Base-by-base conservation (phyloP, 257 asterid genomes). In the Catharanthus roseus region DNA sequence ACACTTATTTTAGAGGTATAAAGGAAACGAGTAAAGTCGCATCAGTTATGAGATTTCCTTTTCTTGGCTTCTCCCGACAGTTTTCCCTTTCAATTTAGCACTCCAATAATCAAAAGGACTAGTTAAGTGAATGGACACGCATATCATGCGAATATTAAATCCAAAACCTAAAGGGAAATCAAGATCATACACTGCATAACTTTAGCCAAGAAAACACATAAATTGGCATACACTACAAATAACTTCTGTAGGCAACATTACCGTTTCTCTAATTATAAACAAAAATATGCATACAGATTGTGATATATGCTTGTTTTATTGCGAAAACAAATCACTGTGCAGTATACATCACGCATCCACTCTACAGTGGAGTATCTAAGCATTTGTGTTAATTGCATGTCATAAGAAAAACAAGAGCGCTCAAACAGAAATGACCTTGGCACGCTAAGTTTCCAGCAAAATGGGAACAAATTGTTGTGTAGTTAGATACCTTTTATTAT, bases 301-400 rank as follows among this genome's bases (percentile, higher is more conserved):
- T 34, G 80, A 79, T 63, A 62, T 75, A 72, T 72, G 67, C 68
- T 63, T 65, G 53, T 63, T 73, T 72, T 75, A 67, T 67, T 79
- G 76, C 72, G 24, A 54, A 75, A 67, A 47, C 21, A 63, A 62
- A 18, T 64, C 41, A 64, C 33, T 62, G 54, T 64, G 67, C 72
- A 33, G 69, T 76, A 67, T 76, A 55, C 68, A 76, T 63, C 74
- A 39, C 71, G n/a, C 74, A 42, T 62, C 66, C 50, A 41, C 71
- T 62, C 67, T 69, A 75, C 75, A 69, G 39, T 38, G 42, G 16
- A 47, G 42, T 64, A 38, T 26, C 24, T 45, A 38, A 62, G 69
- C 45, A 45, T 56, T 24, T 28, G 63, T 34, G 54, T 49, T 69
- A 63, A 38, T 5, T 65, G 58, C 10, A n/a, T 56, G 34, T 28